Evolutionary conservation across 2,329 filamentous ascomycete species (phyloP), one percentile per base, ranked within the genome.

Genomic region (Trichoderma oligosporum): DNA sequence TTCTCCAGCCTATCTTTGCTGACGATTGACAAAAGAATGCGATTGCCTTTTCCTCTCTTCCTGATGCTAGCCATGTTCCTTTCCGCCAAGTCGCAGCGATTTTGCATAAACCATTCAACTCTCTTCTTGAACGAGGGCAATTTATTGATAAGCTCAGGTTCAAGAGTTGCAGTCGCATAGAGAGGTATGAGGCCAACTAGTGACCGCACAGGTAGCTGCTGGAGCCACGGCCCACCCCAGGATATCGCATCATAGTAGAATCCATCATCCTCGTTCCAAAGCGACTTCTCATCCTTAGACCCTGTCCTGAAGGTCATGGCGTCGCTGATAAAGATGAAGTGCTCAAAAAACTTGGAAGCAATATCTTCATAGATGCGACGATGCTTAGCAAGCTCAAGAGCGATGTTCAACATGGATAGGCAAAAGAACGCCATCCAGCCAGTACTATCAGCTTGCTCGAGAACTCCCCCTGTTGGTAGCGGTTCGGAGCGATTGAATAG

Each of bases 361-460:
- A 97, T 88, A 68, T 97, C 93, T 77, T 97, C 93, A 71, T 97
- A 97, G 57, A 87, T 96, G 38, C 92, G 87, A 44, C 94, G 87
- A 71, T 97, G 91, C 76, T 97, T 97, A 59, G 93, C 92, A 64
- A 97, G 81, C 75, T 97, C 94, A 11, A 97, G 82, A 12, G 92
- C 87, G 67, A 97, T 97, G 74, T 97, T 97, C 68, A 97, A 81
- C 93, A 97, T 97, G 75, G 86, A 91, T 61, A 97, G 76, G 67
- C 88, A 96, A 77, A 96, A 97, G 73, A 97, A 97, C 8, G 90
- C 93, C 93, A 97, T 97, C 93, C 93, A 97, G 29, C 93, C 93
- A 8, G 93, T 97, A 70, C 91, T 96, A 78, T 97, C 93, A 16
- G 94, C 94, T 75, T 97, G 93, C 73, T 97, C 93, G 7, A 97